phyloP scores from a whole-genome alignment of 2,329 filamentous ascomycete genomes.

The Colletotrichum tropicale region DNA sequence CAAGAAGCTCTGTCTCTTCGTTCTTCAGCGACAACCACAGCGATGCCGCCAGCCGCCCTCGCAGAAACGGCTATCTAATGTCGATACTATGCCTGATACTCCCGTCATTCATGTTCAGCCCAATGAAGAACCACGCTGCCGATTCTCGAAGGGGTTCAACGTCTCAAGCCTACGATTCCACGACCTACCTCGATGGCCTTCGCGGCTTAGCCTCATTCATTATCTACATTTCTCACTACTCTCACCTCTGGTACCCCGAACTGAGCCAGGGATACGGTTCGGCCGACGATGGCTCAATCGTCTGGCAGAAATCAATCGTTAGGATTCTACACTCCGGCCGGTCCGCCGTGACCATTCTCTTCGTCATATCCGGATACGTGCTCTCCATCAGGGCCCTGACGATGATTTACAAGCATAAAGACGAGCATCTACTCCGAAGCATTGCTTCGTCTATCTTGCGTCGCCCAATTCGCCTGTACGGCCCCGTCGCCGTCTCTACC shows the following conservation, averaged over 20 bases:
- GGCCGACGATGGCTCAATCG: slow-evolving; percentile 42
- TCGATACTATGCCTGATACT: background rate
- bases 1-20: background rate
- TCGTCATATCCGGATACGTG: slow-evolving; percentile 67
- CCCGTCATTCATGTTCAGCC: background rate
- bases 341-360: slow-evolving; percentile 64
- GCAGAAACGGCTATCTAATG: background rate
- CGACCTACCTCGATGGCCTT: slow-evolving; percentile 62
- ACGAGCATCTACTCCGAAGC: slow-evolving; percentile 42
- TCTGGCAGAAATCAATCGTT: slow-evolving; percentile 54
- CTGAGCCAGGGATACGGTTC: slow-evolving; percentile 41
- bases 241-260: slow-evolving; percentile 7
- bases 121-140: background rate
- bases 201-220: slow-evolving; percentile 59
- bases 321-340: slow-evolving; percentile 59
- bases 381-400: slow-evolving; percentile 56
- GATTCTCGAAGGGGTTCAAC: background rate
- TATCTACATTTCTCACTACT: slow-evolving; percentile 61
- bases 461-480: slow-evolving; percentile 53
- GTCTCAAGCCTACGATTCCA: slow-evolving; percentile 40
- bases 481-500: slow-evolving; percentile 55
- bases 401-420: slow-evolving; percentile 39
- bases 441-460: slow-evolving; percentile 56
- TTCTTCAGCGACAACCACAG: background rate
- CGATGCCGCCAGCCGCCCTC: background rate